Base-by-base conservation (phyloP, 1,139 yeast genomes). In the Saccharomyces hybrid region DNA sequence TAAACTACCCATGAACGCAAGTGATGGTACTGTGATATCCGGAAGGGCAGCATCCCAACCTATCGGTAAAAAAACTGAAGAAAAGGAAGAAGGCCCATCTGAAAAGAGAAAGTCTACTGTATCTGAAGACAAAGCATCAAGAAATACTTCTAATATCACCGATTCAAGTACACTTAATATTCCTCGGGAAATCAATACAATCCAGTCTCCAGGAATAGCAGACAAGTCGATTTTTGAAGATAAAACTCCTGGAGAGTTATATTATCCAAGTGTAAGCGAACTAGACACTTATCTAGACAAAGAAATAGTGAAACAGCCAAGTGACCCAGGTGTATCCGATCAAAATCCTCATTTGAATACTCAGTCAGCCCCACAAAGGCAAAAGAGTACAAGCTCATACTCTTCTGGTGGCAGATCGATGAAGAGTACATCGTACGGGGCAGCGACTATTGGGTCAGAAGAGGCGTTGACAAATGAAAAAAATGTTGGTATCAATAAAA, bases 1-100 rank as follows among this genome's bases (percentile, higher is more conserved):
- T 13, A 67, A 64, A 51, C 63, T 62, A 30, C 70, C 64, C 16
- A 56, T 54, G 50, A 66, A 56, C 20, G 62, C 59, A 2, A 44
- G 23, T 20, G 23, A 20, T 14, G 27, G 30, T 6, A 6, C 11
- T 14, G 9, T 16, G 7, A 20, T 28, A 5, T 13, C 28, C 4
- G 23, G 23, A 20, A 46, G 31, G 11, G 5, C 14, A 14, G 3
- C 38, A 26, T 28, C 46, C n/a, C 47, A 14, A 5, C 20, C 20
- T 2, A n/a, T 34, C 20, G 5, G 27, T 11, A 46, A 49, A 49
- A 27, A 46, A 38, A 20, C 41, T 7, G 46, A 49, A 20, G 51
- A 49, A 16, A 28, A 49, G 13, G 27, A 49, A 6, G 16, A 27
- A 5, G 13, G 48, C 7, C n/a, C 27, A 2, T 20, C 16, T 1